These are phyloP conservation scores for Xylaria longipes DNA, from an alignment of 495 filamentous ascomycete species.

Conservation along the genomic window DNA sequence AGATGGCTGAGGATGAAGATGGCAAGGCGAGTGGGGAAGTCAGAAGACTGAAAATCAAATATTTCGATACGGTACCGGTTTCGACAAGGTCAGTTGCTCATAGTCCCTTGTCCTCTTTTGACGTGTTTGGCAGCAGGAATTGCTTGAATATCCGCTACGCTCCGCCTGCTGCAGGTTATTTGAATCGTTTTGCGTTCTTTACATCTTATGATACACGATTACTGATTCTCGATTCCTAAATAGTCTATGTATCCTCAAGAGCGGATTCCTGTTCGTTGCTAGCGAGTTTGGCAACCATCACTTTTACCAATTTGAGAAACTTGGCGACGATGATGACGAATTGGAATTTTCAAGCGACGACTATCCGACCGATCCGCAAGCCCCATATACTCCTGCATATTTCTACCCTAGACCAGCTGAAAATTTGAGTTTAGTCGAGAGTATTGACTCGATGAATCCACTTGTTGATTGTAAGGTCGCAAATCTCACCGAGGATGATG, in stretches of 20 bases:
- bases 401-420: slow-evolving; percentile 82
- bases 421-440: slow-evolving; percentile 85
- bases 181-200: neutral
- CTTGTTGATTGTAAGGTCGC: slow-evolving; percentile 87
- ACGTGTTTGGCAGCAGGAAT: neutral
- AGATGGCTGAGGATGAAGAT: slow-evolving; percentile 83
- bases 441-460: slow-evolving; percentile 88
- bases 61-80: slow-evolving; percentile 94
- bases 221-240: neutral
- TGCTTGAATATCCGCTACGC: neutral
- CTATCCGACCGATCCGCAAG: slow-evolving; percentile 74
- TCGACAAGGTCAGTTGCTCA: slow-evolving; percentile 55
- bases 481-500: slow-evolving; percentile 89
- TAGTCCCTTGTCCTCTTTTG: neutral
- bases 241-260: slow-evolving; percentile 89
- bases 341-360: slow-evolving; percentile 82
- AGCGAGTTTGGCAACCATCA: slow-evolving; percentile 92
- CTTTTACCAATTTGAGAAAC: slow-evolving; percentile 96
- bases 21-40: slow-evolving; percentile 83
- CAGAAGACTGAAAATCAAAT: slow-evolving; percentile 86
- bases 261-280: slow-evolving; percentile 92
- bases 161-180: too few species aligned
- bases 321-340: slow-evolving; percentile 96
- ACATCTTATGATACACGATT: neutral
- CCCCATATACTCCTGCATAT: slow-evolving; percentile 74